Evolutionary conservation across 1,284 basidiomycete genomes (phyloP), one percentile per base, ranked within the genome.

Genomic region (Anthracocystis panici-leucophaei): DNA sequence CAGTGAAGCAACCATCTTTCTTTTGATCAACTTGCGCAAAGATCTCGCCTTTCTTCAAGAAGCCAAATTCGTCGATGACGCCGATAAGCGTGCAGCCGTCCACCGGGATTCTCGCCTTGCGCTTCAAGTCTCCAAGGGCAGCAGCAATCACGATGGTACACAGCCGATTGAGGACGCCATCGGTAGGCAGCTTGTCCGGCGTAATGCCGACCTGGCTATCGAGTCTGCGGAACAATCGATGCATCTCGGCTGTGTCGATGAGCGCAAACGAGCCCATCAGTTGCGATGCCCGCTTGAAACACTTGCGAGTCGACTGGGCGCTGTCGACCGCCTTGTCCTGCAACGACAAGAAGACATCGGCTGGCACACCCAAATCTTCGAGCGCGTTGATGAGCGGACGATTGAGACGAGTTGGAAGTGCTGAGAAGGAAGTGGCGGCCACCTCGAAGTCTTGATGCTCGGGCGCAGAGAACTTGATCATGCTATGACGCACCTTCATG

Each of bases 301-400:
- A 51, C 8, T 46, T 40, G 16, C 63, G 41, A 3, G 64, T 63
- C 12, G 33, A 23, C 41, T 72, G 54, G 5, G 60, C 60, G 29
- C 50, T 57, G 18, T 63, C 57, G 23, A 72, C 60, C 8, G 69
- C 69, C 51, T 49, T 58, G 16, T 54, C 27, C 35, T 72, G 69
- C 16, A 72, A 35, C 10, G 27, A 21, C 20, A 72, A 21, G 18
- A 72, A 72, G 23, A 56, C 46, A 8, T 46, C 42, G 1, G 40
- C 33, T 0, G 20, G 12, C 9, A 72, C 69, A 14, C 64, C 69
- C 2, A 72, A 57, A 35, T 72, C 69, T 38, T 66, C 69, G 23
- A 72, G 64, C 7, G 69, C 64, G 25, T 72, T 72, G 64, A 72
- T 72, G 16, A 72, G 56, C 14, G 69, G 69, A 8, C 69, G 57